A percentile compares a stretch with the other conserved stretches of the same genome.
These are phyloP conservation scores for Candida mattraensis DNA, from an alignment of 805 yeast genomes.

Conservation along the genomic window DNA sequence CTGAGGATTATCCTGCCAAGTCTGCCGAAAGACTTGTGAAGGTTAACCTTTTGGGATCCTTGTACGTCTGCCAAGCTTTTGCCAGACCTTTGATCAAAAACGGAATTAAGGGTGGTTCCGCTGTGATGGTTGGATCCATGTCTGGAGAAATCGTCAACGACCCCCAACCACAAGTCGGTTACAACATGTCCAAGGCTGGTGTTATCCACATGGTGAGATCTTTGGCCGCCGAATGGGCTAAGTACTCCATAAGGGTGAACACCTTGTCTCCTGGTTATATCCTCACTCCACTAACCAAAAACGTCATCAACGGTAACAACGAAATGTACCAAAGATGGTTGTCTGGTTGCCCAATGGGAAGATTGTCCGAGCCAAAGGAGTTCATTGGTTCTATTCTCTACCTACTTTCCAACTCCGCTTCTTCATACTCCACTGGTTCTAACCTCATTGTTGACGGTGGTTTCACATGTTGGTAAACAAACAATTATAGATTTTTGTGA, in stretches of 20 bases:
- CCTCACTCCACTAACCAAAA: constrained; percentile 73
- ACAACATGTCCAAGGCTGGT: constrained; percentile 86
- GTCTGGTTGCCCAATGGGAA: constrained; percentile 67
- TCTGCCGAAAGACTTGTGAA: constrained; percentile 68
- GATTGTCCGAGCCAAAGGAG: constrained; percentile 86
- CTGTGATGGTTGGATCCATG: constrained; percentile 76
- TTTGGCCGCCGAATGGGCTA: constrained; percentile 81
- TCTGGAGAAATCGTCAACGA: constrained; percentile 74
- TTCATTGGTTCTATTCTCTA: constrained; percentile 75
- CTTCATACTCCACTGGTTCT: constrained; percentile 81
- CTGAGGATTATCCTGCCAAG: constrained; percentile 70
- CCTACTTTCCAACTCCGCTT: constrained; percentile 68
- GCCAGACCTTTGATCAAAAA: constrained; percentile 64
- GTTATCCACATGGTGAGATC: constrained; percentile 77
- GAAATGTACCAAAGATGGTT: constrained; percentile 72
- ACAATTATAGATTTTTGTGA: not conserved
- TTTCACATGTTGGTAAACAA: constrained; percentile 70
- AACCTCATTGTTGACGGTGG: constrained; percentile 86
- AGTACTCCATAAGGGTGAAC: constrained; percentile 72
- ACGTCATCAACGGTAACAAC: constrained; percentile 59
- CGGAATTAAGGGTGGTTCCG: constrained; percentile 55
- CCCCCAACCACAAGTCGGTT: constrained; percentile 78
- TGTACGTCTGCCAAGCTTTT: constrained; percentile 71
- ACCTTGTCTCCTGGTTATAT: constrained; percentile 81
- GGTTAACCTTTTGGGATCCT: constrained; percentile 73